Percentiles rank a stretch among this genome's conserved stretches.
Conservation (phyloP, 2,329 filamentous ascomycete species). For the Dothistroma pini region DNA sequence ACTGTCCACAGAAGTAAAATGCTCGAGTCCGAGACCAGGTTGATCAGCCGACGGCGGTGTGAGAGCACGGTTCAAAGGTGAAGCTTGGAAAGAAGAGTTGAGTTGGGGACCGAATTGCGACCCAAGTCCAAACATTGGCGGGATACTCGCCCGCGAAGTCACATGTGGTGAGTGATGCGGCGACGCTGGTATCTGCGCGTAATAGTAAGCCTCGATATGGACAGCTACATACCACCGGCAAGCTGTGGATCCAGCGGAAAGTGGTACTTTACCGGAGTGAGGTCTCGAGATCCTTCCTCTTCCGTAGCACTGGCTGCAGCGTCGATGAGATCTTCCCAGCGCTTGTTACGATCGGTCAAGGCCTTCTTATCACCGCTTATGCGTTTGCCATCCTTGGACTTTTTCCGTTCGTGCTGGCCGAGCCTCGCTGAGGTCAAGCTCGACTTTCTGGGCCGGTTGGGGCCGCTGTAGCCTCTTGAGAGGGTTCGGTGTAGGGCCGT, state of each 20-base stretch:
- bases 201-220: slow-evolving; percentile 2
- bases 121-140: slow-evolving; percentile 43
- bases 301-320: slow-evolving; percentile 90
- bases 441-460: slow-evolving; percentile 71
- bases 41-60: slow-evolving; percentile 64
- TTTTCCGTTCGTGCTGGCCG: slow-evolving; percentile 74
- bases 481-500: slow-evolving; percentile 75
- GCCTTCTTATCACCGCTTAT: slow-evolving; percentile 75
- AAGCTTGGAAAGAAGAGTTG: slow-evolving; percentile 71
- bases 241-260: slow-evolving; percentile 4
- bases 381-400: slow-evolving; percentile 70
- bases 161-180: slow-evolving; percentile 52
- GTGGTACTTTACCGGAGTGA: slow-evolving; percentile 69
- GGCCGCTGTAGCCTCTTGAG: slow-evolving; percentile 48
- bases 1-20: slow-evolving; percentile 87
- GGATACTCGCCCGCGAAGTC: slow-evolving; percentile 57
- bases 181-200: slow-evolving; percentile 44
- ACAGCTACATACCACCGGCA: neutral
- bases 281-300: slow-evolving; percentile 76
- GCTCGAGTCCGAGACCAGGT: slow-evolving; percentile 48
- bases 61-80: slow-evolving; percentile 82
- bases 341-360: slow-evolving; percentile 78
- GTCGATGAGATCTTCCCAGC: slow-evolving; percentile 96
- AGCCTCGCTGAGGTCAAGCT: slow-evolving; percentile 78
- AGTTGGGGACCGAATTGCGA: slow-evolving; percentile 46